Percentiles rank a stretch among this genome's conserved stretches.
These are phyloP conservation scores for Pseudozyma sp. DNA, from an alignment of 1,284 basidiomycete genomes.

Conservation along the genomic window DNA sequence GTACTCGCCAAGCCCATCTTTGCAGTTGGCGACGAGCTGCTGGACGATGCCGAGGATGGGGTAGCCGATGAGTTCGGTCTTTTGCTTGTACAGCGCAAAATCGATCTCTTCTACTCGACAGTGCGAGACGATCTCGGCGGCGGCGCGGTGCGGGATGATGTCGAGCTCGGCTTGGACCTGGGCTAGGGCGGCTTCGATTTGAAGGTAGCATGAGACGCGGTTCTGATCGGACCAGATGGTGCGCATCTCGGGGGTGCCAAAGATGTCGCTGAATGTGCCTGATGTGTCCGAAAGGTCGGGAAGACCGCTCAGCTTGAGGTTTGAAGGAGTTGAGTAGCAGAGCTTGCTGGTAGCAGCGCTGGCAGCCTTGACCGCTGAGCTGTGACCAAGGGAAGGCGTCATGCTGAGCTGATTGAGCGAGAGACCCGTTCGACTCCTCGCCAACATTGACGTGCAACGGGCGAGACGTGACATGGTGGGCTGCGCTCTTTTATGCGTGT, in stretches of 20 bases:
- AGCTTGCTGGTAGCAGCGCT: not conserved
- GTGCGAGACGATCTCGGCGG: constrained; percentile 3
- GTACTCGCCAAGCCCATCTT: constrained; percentile 5
- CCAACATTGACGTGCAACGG: no score
- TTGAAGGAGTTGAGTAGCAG: not conserved
- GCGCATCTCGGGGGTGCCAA: constrained; percentile 4
- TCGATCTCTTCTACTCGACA: constrained; percentile 6
- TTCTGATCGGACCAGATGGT: constrained; percentile 10
- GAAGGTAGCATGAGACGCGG: constrained; percentile 5
- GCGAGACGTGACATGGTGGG: no score
- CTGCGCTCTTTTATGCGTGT: no score
- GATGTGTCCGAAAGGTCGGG: constrained; percentile 3
- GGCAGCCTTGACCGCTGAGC: no score
- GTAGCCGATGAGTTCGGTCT: constrained; percentile 10
- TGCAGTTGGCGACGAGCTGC: constrained; percentile 10
- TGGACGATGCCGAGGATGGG: constrained; percentile 6
- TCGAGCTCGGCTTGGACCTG: constrained; percentile 3
- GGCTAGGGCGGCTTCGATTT: constrained; percentile 4
- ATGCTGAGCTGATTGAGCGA: no score
- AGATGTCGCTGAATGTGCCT: constrained; percentile 7
- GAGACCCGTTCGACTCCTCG: no score
- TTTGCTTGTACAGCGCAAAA: constrained; percentile 7
- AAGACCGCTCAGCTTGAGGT: constrained; percentile 5
- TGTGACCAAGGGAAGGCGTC: no score
- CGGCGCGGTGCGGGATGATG: constrained; percentile 3